Base-by-base conservation (phyloP, 371 early-diverging fungal species). In the Mucor velutinosus region DNA sequence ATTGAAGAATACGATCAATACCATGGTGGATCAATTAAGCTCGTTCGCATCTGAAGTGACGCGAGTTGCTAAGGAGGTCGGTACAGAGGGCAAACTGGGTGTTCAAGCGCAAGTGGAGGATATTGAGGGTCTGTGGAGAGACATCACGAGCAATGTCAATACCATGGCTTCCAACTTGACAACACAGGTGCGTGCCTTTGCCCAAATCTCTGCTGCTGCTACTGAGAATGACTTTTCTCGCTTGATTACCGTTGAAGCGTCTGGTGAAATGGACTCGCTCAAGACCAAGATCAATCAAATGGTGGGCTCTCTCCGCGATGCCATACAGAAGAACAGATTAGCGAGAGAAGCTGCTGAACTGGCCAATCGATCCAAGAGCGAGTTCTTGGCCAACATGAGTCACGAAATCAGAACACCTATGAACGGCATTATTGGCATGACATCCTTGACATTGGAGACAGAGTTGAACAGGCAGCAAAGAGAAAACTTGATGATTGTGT, bases 391-490 rank as follows among this genome's bases (percentile, higher is more conserved):
- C 25, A 90, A 90, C 60, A 90, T 91, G 89, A 87, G 87, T 62
- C 92, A 92, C 69, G 92, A 92, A 68, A 81, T 85, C 70, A 84
- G 93, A 25, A 92, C 93, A 3, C 93, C 93, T 4, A 87, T 93
- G 89, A 90, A 90, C 64, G 92, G 92, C 63, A 90, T 93, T 49
- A 89, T 92, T 33, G 92, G 92, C 33, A 90, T 91, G 89, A 88
- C 92, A 0, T 79, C 85, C 39, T 67, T 92, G 33, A 87, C 90
- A 7, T 70, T 89, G 19, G 80, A 79, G 49, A 87, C 91, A 1
- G 89, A 90, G 41, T 76, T 94, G 39, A 88, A 86, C 19, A 85
- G 89, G 12, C 87, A 91, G 51, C 93, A 93, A 74, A 86, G 90
- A 58, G 93, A 92, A 73, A 89, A 90, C 58, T 69, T 92, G 71